Conservation (phyloP, 495 filamentous ascomycete genomes). For the Aspergillus funiculosus region DNA sequence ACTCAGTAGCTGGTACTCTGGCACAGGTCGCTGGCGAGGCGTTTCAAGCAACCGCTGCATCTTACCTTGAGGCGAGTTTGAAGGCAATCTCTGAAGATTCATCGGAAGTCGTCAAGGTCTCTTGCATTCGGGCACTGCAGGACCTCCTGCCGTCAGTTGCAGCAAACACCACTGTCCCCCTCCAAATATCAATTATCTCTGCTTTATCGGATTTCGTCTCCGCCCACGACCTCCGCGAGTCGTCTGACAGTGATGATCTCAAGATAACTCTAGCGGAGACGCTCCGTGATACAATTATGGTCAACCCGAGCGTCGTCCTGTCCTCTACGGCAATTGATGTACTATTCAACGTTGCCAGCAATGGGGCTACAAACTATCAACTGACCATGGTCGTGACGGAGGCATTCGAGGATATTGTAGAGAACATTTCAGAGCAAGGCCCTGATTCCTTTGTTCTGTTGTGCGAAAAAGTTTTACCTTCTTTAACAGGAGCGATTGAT, state of each 20-base stretch:
- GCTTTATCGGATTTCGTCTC: conserved; percentile 74
- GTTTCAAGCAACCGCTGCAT: conserved; percentile 47
- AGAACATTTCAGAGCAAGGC: conserved; percentile 56
- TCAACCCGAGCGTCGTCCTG: conserved; percentile 67
- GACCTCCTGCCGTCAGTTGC: conserved; percentile 64
- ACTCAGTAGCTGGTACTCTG: conserved; percentile 72
- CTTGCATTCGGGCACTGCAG: conserved; percentile 84
- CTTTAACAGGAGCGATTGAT: conserved; percentile 82
- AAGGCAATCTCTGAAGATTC: conserved; percentile 67
- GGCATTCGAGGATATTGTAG: conserved; percentile 80
- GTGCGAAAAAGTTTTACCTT: conserved; percentile 80
- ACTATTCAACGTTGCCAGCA: conserved; percentile 81
- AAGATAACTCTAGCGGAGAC: conserved; percentile 87
- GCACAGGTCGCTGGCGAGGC: conserved; percentile 51
- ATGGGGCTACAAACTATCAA: conserved; percentile 83
- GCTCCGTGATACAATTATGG: conserved; percentile 71
- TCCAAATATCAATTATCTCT: conserved; percentile 68
- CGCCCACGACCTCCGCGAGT: conserved; percentile 70
- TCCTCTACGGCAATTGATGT: conserved; percentile 70
- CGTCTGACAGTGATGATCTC: conserved; percentile 82
- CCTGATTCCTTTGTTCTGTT: conserved; percentile 69
- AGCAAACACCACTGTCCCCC: conserved; percentile 44
- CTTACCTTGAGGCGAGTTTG: conserved; percentile 69
- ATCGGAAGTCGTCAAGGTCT: conserved; percentile 83
- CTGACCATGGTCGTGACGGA: conserved; percentile 76